Conservation (phyloP, 1,284 basidiomycete genomes). For the Cystobasidium sp. region DNA sequence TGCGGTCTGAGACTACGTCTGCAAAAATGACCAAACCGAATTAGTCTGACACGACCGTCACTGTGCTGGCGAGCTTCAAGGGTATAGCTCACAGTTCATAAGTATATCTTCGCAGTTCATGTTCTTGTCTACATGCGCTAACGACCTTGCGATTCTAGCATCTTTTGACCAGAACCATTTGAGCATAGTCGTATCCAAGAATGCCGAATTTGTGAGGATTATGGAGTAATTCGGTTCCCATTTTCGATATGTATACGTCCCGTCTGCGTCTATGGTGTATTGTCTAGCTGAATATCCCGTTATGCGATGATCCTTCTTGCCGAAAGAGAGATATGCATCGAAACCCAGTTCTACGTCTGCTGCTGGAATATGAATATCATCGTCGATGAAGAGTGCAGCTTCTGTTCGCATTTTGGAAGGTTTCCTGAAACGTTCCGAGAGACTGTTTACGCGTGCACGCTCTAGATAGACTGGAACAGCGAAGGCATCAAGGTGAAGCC, state of each 20-base stretch:
- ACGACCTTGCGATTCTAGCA: background rate
- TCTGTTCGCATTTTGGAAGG: conserved; percentile 32
- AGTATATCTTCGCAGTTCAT: conserved; percentile 43
- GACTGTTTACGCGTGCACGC: conserved; percentile 21
- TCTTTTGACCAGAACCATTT: conserved; percentile 36
- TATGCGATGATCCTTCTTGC: conserved; percentile 25
- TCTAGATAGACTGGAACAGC: conserved; percentile 34
- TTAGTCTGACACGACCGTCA: background rate
- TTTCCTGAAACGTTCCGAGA: conserved; percentile 34
- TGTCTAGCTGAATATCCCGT: conserved; percentile 16
- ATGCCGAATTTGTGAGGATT: conserved; percentile 40
- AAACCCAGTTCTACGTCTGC: conserved; percentile 21
- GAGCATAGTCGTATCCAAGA: conserved; percentile 38
- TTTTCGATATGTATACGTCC: conserved; percentile 4
- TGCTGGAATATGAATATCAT: conserved; percentile 23
- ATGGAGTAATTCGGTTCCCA: conserved; percentile 12
- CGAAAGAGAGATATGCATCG: conserved; percentile 13
- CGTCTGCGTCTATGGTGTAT: background rate
- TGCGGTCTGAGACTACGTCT: conserved; percentile 32
- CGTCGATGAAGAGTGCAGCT: conserved; percentile 34
- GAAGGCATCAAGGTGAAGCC: conserved; percentile 5
- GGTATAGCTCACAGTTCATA: conserved; percentile 39
- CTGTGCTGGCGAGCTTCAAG: background rate
- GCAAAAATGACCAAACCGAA: background rate
- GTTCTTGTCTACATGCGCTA: conserved; percentile 32